Evolutionary conservation across 2,329 filamentous ascomycete genomes (phyloP), one percentile per base, ranked within the genome.

Genomic region (Beauveria bassiana): DNA sequence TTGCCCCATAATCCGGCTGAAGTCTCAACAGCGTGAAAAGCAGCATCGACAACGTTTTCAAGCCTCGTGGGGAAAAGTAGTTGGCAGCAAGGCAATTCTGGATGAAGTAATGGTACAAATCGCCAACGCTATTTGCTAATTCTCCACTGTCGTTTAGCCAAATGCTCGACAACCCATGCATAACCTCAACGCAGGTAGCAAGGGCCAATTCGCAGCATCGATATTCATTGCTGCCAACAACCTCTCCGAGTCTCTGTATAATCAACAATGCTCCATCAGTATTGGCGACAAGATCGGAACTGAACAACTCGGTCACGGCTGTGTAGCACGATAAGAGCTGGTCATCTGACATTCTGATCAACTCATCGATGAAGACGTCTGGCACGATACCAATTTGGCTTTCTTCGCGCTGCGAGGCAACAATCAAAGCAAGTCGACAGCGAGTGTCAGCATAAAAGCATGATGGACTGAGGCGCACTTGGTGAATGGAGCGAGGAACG

Each of bases 91-190:
- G 75, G 34, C 86, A 83, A 20, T 80, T 80, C 59, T 84, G 83
- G 52, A 92, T 81, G 65, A 95, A 88, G 77, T 91, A 91, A 50
- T 83, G 76, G 72, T 98, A 98, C 22, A 97, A 76, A 63, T 96
- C 88, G 22, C 86, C 82, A 3, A 88, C 90, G 46, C 83, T 79
- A 3, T 84, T 81, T n/a, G 81, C 81, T 3, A 96, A 77, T 1
- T 85, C 78, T 40, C 82, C 80, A 24, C 79, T 77, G 46, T 82
- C 78, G 24, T 83, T 78, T 2, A 80, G 75, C 90, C 90, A 95
- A 45, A 84, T 75, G 14, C 76, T 72, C 45, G 85, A 81, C 57
- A 91, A 80, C 42, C 82, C 84, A 57, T 82, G 77, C 70, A 96
- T 81, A 60, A 90, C 75, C 52, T 88, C 83, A 26, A 96, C 79